These are phyloP conservation scores for Galeopsis tetrahit DNA, from an alignment of 257 asterid genomes.

Conservation along the genomic window DNA sequence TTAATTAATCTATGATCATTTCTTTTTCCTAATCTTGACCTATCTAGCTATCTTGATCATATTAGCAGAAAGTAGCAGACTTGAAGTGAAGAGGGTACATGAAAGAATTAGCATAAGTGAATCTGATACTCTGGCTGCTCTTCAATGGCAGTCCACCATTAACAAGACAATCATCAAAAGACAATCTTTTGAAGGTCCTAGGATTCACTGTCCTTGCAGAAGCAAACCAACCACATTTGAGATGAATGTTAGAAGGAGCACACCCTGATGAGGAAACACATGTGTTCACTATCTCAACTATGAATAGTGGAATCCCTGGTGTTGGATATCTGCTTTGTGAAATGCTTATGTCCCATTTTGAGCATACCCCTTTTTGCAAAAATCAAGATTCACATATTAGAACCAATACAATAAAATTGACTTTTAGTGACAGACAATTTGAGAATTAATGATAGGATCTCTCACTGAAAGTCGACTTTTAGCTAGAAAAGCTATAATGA, in stretches of 20 bases:
- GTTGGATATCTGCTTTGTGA: conserved; percentile 60
- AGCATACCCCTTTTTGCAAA: conserved; percentile 39
- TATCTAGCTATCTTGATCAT: neutral
- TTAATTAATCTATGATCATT: too few species aligned
- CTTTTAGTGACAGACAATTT: too few species aligned
- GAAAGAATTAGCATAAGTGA: conserved; percentile 66
- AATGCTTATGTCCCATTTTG: conserved; percentile 63
- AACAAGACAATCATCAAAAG: conserved; percentile 66
- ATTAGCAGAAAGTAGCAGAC: conserved; percentile 59
- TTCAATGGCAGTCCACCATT: conserved; percentile 62
- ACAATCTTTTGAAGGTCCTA: conserved; percentile 51
- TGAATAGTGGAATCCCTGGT: conserved; percentile 62
- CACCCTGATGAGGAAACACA: conserved; percentile 49
- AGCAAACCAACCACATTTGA: conserved; percentile 74
- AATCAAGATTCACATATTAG: neutral
- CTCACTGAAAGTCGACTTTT: too few species aligned
- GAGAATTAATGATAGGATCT: too few species aligned
- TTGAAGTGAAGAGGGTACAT: conserved; percentile 62
- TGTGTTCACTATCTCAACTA: conserved; percentile 67
- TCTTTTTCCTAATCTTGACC: neutral
- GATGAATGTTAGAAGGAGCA: conserved; percentile 61
- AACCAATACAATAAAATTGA: too few species aligned
- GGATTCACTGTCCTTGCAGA: conserved; percentile 67
- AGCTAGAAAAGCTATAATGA: too few species aligned
- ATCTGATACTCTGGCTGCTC: conserved; percentile 51